These are phyloP conservation scores for Fusarium temperatum DNA, from an alignment of 2,329 filamentous ascomycete genomes.

Conservation along the genomic window DNA sequence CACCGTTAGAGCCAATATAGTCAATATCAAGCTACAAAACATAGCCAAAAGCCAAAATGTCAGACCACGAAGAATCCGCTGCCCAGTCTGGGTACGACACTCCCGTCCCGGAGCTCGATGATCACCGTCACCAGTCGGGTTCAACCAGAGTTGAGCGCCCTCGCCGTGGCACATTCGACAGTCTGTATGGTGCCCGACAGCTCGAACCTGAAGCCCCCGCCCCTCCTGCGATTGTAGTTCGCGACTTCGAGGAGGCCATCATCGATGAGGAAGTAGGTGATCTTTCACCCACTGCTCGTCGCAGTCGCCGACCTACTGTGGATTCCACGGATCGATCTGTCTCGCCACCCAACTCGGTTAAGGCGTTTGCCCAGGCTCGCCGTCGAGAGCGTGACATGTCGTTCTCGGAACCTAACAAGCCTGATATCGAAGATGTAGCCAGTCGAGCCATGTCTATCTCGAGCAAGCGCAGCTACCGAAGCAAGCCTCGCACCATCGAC, in stretches of 20 bases:
- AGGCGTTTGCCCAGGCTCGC: conserved; percentile 92
- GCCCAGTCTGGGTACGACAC: conserved; percentile 74
- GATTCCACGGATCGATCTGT: conserved; percentile 71
- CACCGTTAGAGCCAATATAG: conserved; percentile 2
- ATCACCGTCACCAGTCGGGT: conserved; percentile 77
- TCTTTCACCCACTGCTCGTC: conserved; percentile 53
- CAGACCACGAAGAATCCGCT: conserved; percentile 68
- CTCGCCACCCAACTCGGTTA: conserved; percentile 96
- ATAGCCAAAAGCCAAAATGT: conserved; percentile 61
- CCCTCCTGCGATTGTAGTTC: conserved; percentile 60
- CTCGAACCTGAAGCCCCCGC: conserved; percentile 50
- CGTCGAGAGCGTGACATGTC: conserved; percentile 80
- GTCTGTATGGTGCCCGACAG: conserved; percentile 66
- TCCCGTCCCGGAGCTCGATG: conserved; percentile 83
- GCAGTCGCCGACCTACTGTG: conserved; percentile 65
- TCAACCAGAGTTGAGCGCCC: conserved; percentile 67
- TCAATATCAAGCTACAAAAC: neutral
- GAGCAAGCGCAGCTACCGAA: conserved; percentile 68
- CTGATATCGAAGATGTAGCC: conserved; percentile 58
- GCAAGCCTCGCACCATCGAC: conserved; percentile 67
- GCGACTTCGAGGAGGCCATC: conserved; percentile 89
- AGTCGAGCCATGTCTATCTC: conserved; percentile 76
- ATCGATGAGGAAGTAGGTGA: conserved; percentile 75
- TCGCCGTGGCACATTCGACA: conserved; percentile 79
- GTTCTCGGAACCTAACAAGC: conserved; percentile 57